These are phyloP conservation scores for Purshia tridentata DNA, from an alignment of 306 rosid species.

Conservation along the genomic window DNA sequence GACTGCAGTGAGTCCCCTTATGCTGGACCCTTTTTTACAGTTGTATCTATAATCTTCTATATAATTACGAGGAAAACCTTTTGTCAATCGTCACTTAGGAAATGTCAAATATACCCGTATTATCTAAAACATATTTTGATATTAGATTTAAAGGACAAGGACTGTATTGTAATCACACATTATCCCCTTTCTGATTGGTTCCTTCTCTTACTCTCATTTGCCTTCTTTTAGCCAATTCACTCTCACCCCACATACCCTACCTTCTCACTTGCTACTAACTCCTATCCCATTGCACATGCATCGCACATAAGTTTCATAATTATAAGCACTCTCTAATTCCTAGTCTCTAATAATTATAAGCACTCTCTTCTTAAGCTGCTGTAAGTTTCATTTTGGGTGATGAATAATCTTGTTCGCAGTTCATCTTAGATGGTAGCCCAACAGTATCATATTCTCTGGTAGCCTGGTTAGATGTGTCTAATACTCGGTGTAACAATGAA, in stretches of 20 bases:
- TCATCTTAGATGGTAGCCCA: background rate
- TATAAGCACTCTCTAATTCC: background rate
- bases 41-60: background rate
- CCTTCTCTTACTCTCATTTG: no score
- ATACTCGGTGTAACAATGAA: background rate
- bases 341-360: background rate
- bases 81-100: background rate
- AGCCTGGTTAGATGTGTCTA: background rate
- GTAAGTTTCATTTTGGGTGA: background rate
- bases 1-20: constrained; percentile 78
- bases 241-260: background rate
- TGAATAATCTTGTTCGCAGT: background rate
- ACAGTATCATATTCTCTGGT: background rate
- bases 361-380: background rate
- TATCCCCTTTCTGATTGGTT: background rate
- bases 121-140: background rate
- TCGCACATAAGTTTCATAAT: no score
- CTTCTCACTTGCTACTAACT: background rate
- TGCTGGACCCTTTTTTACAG: background rate
- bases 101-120: background rate
- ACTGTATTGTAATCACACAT: background rate
- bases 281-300: background rate
- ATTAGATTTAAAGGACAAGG: background rate
- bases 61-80: background rate
- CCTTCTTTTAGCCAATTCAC: background rate